A percentile compares a stretch with the other conserved stretches of the same genome.
phyloP scores from a whole-genome alignment of 2,329 filamentous ascomycete species.

The Alternaria brassicicola region DNA sequence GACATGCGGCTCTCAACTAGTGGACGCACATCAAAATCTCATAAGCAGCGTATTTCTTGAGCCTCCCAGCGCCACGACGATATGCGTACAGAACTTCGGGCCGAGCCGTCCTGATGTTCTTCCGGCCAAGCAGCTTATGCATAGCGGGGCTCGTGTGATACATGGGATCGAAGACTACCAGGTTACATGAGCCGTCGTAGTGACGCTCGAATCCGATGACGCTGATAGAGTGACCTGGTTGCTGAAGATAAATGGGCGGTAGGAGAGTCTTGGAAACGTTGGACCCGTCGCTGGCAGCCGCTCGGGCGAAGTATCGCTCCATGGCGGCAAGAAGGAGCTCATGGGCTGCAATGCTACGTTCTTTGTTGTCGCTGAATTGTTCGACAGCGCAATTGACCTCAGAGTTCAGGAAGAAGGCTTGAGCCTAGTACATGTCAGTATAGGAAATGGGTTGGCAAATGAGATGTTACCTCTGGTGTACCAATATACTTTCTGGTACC shows the following conservation, averaged over 20 bases:
- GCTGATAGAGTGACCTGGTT: slow-evolving; percentile 87
- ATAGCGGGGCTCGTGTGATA: slow-evolving; percentile 72
- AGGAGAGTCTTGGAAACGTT: slow-evolving; percentile 74
- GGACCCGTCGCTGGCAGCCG: slow-evolving; percentile 54
- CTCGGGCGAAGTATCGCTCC: slow-evolving; percentile 73
- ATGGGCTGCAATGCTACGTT: slow-evolving; percentile 55
- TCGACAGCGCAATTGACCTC: slow-evolving; percentile 63
- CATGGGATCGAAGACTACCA: slow-evolving; percentile 89
- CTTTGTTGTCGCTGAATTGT: slow-evolving; percentile 59
- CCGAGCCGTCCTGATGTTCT: slow-evolving; percentile 55
- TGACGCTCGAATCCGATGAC: slow-evolving; percentile 82
- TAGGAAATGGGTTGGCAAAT: neutral
- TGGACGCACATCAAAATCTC: slow-evolving; percentile 74
- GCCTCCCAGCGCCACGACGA: slow-evolving; percentile 70
- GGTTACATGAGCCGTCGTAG: slow-evolving; percentile 66
- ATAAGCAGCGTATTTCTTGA: slow-evolving; percentile 75
- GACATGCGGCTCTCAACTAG: neutral
- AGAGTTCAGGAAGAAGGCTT: slow-evolving; percentile 75
- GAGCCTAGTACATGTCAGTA: slow-evolving; percentile 62
- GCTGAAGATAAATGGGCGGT: slow-evolving; percentile 89
- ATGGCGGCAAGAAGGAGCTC: slow-evolving; percentile 69
- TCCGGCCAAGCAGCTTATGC: slow-evolving; percentile 61
- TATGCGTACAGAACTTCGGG: slow-evolving; percentile 68
- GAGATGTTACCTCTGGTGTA: slow-evolving; percentile 73
- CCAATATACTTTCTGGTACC: slow-evolving; percentile 96